Conservation (phyloP, 768 basidiomycete species). For the Rhodotorula graminis region DNA sequence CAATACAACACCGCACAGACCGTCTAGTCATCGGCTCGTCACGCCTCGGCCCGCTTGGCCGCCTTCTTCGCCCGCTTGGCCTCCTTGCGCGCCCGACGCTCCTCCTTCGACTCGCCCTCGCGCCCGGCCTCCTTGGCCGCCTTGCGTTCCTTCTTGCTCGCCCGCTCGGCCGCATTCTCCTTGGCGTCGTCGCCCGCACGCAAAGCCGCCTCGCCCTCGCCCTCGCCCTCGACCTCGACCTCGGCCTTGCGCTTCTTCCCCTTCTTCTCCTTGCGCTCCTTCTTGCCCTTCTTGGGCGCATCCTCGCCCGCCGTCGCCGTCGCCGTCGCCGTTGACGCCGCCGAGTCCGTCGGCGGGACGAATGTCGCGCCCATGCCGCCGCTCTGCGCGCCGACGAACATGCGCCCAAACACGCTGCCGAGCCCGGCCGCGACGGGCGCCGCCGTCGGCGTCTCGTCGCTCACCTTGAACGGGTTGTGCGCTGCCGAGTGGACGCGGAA, state of each 20-base stretch:
- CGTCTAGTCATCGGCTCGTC: neutral
- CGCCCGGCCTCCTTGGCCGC: neutral
- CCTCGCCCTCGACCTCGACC: neutral
- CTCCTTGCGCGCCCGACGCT: neutral
- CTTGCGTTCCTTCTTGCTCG: neutral
- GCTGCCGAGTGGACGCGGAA: constrained; percentile 27
- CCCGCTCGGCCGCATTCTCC: neutral
- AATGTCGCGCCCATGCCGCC: constrained; percentile 28
- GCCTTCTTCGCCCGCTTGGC: constrained; percentile 13
- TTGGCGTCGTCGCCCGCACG: neutral
- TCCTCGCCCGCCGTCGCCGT: neutral
- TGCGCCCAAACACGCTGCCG: constrained; percentile 8
- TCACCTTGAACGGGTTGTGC: constrained; percentile 27
- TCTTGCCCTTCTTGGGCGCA: neutral
- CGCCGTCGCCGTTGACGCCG: neutral
- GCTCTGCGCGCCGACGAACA: constrained; percentile 9
- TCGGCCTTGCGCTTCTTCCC: neutral
- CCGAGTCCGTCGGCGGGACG: constrained; percentile 1
- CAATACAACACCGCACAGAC: neutral
- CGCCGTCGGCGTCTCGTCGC: constrained; percentile 1
- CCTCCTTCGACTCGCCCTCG: neutral
- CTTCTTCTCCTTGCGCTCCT: neutral
- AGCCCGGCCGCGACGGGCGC: neutral
- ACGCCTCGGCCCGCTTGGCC: neutral
- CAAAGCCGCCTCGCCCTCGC: neutral